phyloP scores from a whole-genome alignment of 2,329 filamentous ascomycete genomes.

The Penicillium sp. region DNA sequence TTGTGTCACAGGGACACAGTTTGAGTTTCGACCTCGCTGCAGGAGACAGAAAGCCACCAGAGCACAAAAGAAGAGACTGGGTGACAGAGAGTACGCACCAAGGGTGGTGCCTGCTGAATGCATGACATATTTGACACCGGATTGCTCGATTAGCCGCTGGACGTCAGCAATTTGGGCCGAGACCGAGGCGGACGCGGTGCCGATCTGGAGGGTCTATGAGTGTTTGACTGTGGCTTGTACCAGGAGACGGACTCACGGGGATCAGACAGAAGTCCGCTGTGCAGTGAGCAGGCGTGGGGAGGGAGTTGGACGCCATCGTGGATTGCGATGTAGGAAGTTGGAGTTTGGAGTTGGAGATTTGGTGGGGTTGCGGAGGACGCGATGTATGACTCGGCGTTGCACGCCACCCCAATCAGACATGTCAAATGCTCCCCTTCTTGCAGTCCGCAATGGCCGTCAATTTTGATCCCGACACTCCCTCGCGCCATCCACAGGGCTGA shows the following conservation, averaged over 20 bases:
- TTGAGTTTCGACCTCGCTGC: not conserved
- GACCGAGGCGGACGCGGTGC: slow-evolving; percentile 72
- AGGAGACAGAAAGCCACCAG: slow-evolving; percentile 3
- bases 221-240: not conserved
- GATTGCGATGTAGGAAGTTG: not conserved
- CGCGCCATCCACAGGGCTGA: too few species aligned
- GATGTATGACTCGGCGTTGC: too few species aligned
- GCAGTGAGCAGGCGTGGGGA: slow-evolving; percentile 67
- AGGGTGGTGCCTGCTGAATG: slow-evolving; percentile 92
- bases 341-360: too few species aligned
- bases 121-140: slow-evolving; percentile 80
- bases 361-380: too few species aligned
- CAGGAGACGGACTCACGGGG: slow-evolving; percentile 55
- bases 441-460: too few species aligned
- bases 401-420: too few species aligned
- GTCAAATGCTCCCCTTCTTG: too few species aligned
- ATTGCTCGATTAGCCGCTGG: slow-evolving; percentile 76
- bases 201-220: slow-evolving; percentile 56
- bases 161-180: slow-evolving; percentile 84
- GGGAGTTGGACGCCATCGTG: slow-evolving; percentile 25
- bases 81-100: slow-evolving; percentile 54
- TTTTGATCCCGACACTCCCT: too few species aligned
- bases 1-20: too few species aligned
- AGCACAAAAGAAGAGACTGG: slow-evolving; percentile 1
- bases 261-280: slow-evolving; percentile 91